Evolutionary conservation across 208 protist species (phyloP).

Genomic region (Angomonas deanei): DNA sequence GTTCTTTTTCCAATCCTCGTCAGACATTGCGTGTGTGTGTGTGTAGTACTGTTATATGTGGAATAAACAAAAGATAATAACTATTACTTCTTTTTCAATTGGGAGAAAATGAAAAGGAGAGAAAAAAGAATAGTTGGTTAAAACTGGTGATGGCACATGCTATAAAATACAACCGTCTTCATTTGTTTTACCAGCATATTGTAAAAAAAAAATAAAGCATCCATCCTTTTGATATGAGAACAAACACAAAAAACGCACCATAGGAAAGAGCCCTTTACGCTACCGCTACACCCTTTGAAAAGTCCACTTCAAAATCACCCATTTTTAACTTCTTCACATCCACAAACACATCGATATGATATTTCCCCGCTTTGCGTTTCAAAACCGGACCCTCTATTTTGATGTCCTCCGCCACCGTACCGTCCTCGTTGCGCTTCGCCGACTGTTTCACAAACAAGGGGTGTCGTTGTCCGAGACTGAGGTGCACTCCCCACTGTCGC

Average conservation of each 20-base stretch:
- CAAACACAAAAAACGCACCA: conserved; percentile 5
- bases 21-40: conserved; percentile 37
- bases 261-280: conserved; percentile 9
- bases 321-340: conserved; percentile 56
- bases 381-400: conserved; percentile 59
- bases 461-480: conserved; percentile 85
- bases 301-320: conserved; percentile 55
- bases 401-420: conserved; percentile 38
- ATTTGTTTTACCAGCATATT: too few relatives aligned
- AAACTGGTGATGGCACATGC: background rate
- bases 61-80: conserved; percentile 16
- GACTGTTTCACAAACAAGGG: conserved; percentile 86
- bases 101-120: background rate
- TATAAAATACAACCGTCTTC: background rate
- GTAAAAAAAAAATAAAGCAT: background rate
- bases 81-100: background rate
- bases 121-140: background rate
- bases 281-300: conserved; percentile 53
- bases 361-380: conserved; percentile 84
- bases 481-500: conserved; percentile 86
- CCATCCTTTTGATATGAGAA: background rate
- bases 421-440: conserved; percentile 58
- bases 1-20: conserved; percentile 85
- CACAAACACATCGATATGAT: conserved; percentile 87
- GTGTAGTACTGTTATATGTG: too few relatives aligned